Evolutionary conservation across 208 protist genomes (phyloP), one percentile per base, ranked within the genome.

Genomic region (Herpetomonas tarakana): DNA sequence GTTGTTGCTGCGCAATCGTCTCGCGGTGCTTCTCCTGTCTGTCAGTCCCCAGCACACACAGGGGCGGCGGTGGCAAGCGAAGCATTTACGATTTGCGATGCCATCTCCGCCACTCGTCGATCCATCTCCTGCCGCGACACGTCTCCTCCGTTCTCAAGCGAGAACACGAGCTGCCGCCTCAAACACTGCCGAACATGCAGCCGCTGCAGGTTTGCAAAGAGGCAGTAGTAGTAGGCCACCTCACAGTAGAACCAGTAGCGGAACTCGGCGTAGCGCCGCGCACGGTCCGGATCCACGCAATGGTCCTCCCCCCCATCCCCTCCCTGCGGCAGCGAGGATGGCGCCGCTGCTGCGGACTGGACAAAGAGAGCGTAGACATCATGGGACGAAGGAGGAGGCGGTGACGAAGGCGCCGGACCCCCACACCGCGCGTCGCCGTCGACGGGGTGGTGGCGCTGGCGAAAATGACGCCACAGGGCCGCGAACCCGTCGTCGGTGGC

Each of bases 241-340:
- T 86, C 79, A 35, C 57, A 77, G 27, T 58, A 69, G 55, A 78
- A 86, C 74, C 74, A 86, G 62, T 78, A 81, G 2, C 79, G 74
- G 59, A 81, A 81, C 52, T 78, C 69, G 49, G 64, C 64, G 56
- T 86, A 86, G n/a, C 56, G 58, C 22, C 47, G 53, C 50, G 50
- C 26, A 1, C 19, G 6, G 22, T 9, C 22, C 18, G 44, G 16
- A 21, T 39, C 12, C 21, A 38, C 38, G 45, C 26, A 28, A 9
- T 30, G 35, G 9, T 41, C 35, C 6, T 14, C 35, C 9, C 35
- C 14, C 9, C 35, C 35, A 18, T 41, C 35, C 35, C 35, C 14
- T 41, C 35, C 35, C 9, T 41, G 14, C 9, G 6, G 35, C 35
- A 14, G 35, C 35, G 35, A n/a, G n/a, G n/a, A n/a, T n/a, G n/a